These are phyloP conservation scores for Kwoniella newhampshirensis DNA, from an alignment of 768 basidiomycete genomes.

Conservation along the genomic window DNA sequence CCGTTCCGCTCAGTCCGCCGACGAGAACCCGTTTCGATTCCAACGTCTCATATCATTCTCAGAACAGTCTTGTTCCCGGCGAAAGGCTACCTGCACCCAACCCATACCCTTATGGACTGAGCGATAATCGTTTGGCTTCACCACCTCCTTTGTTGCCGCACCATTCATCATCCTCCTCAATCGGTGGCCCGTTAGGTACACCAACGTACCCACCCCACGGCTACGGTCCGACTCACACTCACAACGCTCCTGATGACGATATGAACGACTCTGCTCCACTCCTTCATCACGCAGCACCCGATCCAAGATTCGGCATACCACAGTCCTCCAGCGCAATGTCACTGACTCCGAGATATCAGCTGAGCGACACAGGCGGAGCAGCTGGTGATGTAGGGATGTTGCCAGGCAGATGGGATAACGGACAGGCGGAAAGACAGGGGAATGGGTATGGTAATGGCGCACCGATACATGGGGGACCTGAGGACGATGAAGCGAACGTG, in stretches of 20 bases:
- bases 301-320: constrained; percentile 30
- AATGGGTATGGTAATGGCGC: constrained; percentile 19
- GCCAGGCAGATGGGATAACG: constrained; percentile 24
- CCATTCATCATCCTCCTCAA: constrained; percentile 22
- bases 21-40: constrained; percentile 12
- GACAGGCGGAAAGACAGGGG: constrained; percentile 14
- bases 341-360: constrained; percentile 27
- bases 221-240: background rate
- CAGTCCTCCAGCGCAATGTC: constrained; percentile 13
- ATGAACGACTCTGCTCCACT: constrained; percentile 46
- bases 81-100: background rate
- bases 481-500: constrained; percentile 50
- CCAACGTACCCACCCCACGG: constrained; percentile 14
- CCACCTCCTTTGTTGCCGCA: constrained; percentile 38
- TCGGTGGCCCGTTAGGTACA: constrained; percentile 3
- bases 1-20: constrained; percentile 12
- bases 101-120: constrained; percentile 16
- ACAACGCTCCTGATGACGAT: constrained; percentile 31
- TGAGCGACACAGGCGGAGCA: constrained; percentile 23
- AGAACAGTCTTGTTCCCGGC: background rate
- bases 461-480: background rate
- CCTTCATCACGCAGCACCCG: constrained; percentile 31
- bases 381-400: constrained; percentile 27
- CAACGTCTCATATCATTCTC: constrained; percentile 7
- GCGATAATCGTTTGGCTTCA: constrained; percentile 29